Evolutionary conservation across 306 rosid species (phyloP).

Genomic region (Morella rubra): DNA sequence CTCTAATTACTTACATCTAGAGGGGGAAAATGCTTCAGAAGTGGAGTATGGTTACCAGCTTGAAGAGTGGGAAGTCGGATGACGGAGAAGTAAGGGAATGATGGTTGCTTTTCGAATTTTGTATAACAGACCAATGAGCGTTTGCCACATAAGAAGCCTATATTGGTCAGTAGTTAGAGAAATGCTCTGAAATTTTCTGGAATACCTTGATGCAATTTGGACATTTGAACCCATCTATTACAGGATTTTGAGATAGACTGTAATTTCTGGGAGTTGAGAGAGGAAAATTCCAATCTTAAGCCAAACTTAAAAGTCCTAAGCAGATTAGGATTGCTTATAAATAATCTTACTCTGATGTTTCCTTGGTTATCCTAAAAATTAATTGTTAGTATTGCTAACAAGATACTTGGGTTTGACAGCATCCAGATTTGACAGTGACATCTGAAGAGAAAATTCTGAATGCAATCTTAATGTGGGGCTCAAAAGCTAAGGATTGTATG

Average conservation of each 20-base stretch:
- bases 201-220: neutral
- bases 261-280: neutral
- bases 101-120: neutral
- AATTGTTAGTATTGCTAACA: slow-evolving; percentile 10
- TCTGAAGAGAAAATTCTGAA: slow-evolving; percentile 91
- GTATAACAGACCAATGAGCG: neutral
- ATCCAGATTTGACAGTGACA: slow-evolving; percentile 90
- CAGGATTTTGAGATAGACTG: neutral
- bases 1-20: slow-evolving; percentile 8
- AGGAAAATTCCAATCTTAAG: neutral
- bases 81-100: neutral
- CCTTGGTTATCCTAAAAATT: neutral
- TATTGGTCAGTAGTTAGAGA: neutral
- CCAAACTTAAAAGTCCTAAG: neutral
- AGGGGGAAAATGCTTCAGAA: slow-evolving; percentile 4
- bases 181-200: neutral
- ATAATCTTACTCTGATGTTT: neutral
- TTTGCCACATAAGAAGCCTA: neutral
- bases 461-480: slow-evolving; percentile 83
- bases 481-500: slow-evolving; percentile 56
- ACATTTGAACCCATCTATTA: neutral
- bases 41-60: slow-evolving; percentile 2
- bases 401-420: slow-evolving; percentile 57
- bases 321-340: neutral
- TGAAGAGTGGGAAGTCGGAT: neutral